phyloP scores from a whole-genome alignment of 371 early-diverging fungal genomes.

The Lichtheimia ramosa region DNA sequence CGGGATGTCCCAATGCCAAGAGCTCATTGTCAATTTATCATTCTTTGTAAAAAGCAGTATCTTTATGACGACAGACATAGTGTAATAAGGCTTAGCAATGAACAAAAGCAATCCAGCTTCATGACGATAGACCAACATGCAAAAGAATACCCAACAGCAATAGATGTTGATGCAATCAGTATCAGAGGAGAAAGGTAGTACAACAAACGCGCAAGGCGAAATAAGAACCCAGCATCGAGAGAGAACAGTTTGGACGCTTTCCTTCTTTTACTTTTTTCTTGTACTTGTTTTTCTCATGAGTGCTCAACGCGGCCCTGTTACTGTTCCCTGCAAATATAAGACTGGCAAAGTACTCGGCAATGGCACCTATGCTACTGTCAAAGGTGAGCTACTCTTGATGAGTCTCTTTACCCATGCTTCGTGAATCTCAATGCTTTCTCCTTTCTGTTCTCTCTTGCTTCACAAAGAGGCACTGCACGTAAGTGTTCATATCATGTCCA shows the following conservation, averaged over 20 bases:
- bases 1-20: too few relatives aligned
- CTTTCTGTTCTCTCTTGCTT: slow-evolving; percentile 2
- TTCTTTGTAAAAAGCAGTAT: too few relatives aligned
- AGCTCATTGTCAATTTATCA: too few relatives aligned
- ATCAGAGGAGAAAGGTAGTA: too few relatives aligned
- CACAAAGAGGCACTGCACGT: slow-evolving; percentile 54
- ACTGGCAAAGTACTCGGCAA: slow-evolving; percentile 69
- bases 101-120: too few relatives aligned
- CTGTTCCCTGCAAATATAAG: slow-evolving; percentile 70
- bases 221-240: neutral
- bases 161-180: too few relatives aligned
- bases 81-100: too few relatives aligned
- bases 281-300: slow-evolving; percentile 10
- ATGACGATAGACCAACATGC: too few relatives aligned
- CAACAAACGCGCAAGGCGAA: too few relatives aligned
- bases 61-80: too few relatives aligned
- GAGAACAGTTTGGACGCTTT: neutral
- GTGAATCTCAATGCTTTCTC: neutral
- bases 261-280: slow-evolving; percentile 4
- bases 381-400: slow-evolving; percentile 49
- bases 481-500: slow-evolving; percentile 10
- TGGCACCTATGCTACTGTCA: slow-evolving; percentile 72
- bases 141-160: too few relatives aligned
- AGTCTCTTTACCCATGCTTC: slow-evolving; percentile 2
- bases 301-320: slow-evolving; percentile 29